Conservation (phyloP, 176 grass and related monocot species). For the Chrysopogon serrulatus region DNA sequence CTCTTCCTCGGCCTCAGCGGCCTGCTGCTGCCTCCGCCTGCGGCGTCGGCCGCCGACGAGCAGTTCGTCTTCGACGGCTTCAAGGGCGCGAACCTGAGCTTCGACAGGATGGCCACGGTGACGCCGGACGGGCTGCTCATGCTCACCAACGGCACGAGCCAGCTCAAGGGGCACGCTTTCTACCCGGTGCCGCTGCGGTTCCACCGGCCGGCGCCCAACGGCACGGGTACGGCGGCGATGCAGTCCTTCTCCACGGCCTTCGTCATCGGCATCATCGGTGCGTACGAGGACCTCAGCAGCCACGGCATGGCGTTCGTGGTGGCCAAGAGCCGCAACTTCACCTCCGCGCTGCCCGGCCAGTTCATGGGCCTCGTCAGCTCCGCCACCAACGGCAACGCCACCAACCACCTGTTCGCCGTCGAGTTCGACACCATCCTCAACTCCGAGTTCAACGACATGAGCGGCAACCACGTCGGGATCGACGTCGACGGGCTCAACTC, state of each 20-base stretch:
- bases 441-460: constrained; percentile 75
- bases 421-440: constrained; percentile 91
- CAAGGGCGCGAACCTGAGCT: constrained; percentile 39
- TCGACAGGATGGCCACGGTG: constrained; percentile 64
- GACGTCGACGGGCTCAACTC: constrained; percentile 65
- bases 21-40: neutral
- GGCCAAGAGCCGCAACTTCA: constrained; percentile 43
- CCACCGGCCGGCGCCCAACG: constrained; percentile 15
- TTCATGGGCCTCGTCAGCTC: constrained; percentile 66
- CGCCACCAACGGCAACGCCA: constrained; percentile 55
- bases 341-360: constrained; percentile 50
- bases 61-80: constrained; percentile 69
- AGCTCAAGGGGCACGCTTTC: constrained; percentile 74
- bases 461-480: constrained; percentile 81
- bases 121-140: constrained; percentile 42
- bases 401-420: constrained; percentile 73
- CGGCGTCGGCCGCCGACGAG: constrained; percentile 24
- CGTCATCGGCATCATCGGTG: constrained; percentile 71
- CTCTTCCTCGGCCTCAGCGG: constrained; percentile 3
- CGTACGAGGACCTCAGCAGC: constrained; percentile 54
- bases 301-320: constrained; percentile 77
- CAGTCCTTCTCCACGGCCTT: constrained; percentile 74
- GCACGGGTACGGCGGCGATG: constrained; percentile 52
- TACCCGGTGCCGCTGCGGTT: constrained; percentile 46
- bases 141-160: constrained; percentile 58